Conservation (phyloP, 2,329 filamentous ascomycete genomes). For the Trichoderma aggressivum region DNA sequence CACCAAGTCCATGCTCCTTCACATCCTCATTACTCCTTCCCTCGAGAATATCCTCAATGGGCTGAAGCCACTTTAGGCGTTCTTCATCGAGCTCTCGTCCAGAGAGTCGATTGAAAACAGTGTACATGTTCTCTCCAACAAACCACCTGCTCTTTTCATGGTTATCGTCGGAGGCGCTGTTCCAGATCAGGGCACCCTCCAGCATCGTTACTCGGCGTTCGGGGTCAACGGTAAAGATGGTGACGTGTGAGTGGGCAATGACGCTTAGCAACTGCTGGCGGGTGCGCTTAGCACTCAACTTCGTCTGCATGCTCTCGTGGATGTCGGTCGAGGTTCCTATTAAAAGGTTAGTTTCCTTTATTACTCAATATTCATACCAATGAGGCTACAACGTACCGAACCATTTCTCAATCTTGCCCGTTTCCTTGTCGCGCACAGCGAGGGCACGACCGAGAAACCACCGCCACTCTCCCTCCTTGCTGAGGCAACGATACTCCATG, state of each 20-base stretch:
- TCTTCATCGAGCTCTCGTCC: slow-evolving; percentile 43
- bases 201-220: slow-evolving; percentile 62
- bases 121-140: slow-evolving; percentile 61
- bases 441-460: slow-evolving; percentile 76
- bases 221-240: slow-evolving; percentile 68
- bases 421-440: slow-evolving; percentile 62
- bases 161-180: slow-evolving; percentile 39
- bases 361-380: not conserved
- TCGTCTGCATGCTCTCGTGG: slow-evolving; percentile 68
- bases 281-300: slow-evolving; percentile 61
- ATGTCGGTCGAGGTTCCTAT: slow-evolving; percentile 70
- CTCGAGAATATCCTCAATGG: slow-evolving; percentile 63
- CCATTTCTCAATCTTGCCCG: slow-evolving; percentile 71
- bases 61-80: slow-evolving; percentile 48
- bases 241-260: slow-evolving; percentile 70
- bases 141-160: slow-evolving; percentile 44
- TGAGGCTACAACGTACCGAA: slow-evolving; percentile 52
- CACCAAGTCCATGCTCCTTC: slow-evolving; percentile 59
- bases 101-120: slow-evolving; percentile 56
- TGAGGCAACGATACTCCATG: slow-evolving; percentile 67
- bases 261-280: slow-evolving; percentile 70
- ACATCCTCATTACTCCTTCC: slow-evolving; percentile 59
- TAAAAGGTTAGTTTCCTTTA: not conserved
- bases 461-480: slow-evolving; percentile 65
- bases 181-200: slow-evolving; percentile 63